Base-by-base conservation (phyloP, 2,329 filamentous ascomycete species). In the Epichloe aotearoae region DNA sequence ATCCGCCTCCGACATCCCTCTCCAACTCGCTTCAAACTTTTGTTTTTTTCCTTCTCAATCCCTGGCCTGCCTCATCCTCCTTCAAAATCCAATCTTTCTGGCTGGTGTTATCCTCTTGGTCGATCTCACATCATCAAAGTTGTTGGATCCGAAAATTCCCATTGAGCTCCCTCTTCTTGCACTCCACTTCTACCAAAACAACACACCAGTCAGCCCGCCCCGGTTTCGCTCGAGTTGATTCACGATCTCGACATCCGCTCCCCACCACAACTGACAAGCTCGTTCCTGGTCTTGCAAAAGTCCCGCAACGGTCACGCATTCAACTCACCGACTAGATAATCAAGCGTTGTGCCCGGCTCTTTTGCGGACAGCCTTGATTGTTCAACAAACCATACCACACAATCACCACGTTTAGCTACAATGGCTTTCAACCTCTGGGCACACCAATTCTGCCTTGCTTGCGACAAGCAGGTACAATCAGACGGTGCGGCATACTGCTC, bases 361-460 rank as follows among this genome's bases (percentile, higher is more conserved):
- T n/a, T 38, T 6, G 26, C 33, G 12, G 3, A 38, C 33, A 38
- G 44, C 33, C 41, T 42, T 10, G 11, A 15, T 42, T 20, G 40
- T 5, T 15, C 19, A 23, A 26, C 23, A 30, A 19, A 14, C 12
- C n/a, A 43, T 23, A 47, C 55, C 47, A 60, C 57, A 58, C 58
- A 56, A 46, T 17, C 50, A 49, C 55, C 56, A 59, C 39, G 11
- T 7, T 19, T 15, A 44, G 23, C 23, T 47, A 44, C 48, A 19
- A 79, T 79, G 74, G 73, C 75, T 65, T 70, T 72, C 64, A 76
- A 79, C 58, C 69, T 73, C 63, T 95, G 90, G 88, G 86, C 86
- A 61, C 87, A 86, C 68, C 84, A 94, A 69, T 95, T 88, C 79
- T 96, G 90, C 76, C 82, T 96, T 61, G 83, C 86, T 73, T 96